Evolutionary conservation across 2,329 filamentous ascomycete species (phyloP), one percentile per base, ranked within the genome.

Genomic region (Grosmannia huntii): DNA sequence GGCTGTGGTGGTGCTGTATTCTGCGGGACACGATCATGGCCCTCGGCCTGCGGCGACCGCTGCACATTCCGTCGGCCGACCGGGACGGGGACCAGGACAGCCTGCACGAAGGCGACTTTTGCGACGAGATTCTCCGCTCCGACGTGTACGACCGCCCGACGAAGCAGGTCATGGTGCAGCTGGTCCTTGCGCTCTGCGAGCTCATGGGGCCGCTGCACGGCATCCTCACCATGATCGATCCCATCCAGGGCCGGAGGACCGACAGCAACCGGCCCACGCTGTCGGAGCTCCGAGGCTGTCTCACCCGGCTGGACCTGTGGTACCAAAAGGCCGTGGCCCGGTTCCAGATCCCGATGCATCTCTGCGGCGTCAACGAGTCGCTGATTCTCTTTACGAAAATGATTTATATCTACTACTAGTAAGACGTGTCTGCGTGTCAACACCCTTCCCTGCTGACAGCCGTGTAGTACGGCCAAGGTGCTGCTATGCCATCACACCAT

Each of bases 1-100:
- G 91, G 53, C 92, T 96, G 64, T 97, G 92, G 92, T 97, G 92
- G 92, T 95, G 89, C 28, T 95, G 89, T 63, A 95, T 95, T 67
- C 95, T 95, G 82, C 86, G 91, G 58, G 92, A 97, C 71, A 86
- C 90, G 52, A 78, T 96, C 41, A 90, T 96, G 62, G 90, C 92
- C 1, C 75, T 97, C 14, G 92, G 92, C 58, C 95, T 96, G 90
- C 83, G 92, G 59, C 83, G 92, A 57, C 91, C 90, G 5, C 95
- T 90, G 41, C 80, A 90, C 57, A 94, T 96, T 71, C 94, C 94
- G 76, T 84, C 90, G 58, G 87, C 91, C 66, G 90, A 96, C 68
- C 95, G 89, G 68, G 90, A 96, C 68, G 95, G 89, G 67, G 89
- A 96, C 68, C 89, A 90, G 87, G 77, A 96, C 55, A 76, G 48